Conservation (phyloP, 129 eudicot species). For the Centrapalus pauciflorus region DNA sequence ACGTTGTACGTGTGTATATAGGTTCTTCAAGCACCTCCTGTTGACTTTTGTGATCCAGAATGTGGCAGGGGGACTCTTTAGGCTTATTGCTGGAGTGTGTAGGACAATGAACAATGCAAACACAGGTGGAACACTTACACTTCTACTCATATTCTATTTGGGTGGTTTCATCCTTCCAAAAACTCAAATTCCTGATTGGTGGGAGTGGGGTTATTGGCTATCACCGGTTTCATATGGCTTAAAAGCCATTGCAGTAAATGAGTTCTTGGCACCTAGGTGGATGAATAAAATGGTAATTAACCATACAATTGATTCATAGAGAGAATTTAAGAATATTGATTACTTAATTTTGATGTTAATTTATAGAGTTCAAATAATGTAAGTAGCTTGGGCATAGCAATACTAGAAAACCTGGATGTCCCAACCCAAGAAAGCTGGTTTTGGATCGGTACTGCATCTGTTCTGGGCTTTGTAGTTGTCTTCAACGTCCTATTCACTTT, state of each 20-base stretch:
- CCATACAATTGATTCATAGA: too few species aligned
- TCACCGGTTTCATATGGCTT: slow-evolving; percentile 46
- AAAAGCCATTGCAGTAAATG: slow-evolving; percentile 36
- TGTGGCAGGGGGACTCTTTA: slow-evolving; percentile 65
- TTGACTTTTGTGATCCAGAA: slow-evolving; percentile 61
- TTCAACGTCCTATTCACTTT: slow-evolving; percentile 41
- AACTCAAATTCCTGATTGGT: slow-evolving; percentile 36
- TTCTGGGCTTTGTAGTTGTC: slow-evolving; percentile 38
- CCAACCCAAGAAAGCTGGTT: slow-evolving; percentile 33
- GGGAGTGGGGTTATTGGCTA: slow-evolving; percentile 52
- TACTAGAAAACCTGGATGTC: slow-evolving; percentile 28
- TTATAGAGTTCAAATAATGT: slow-evolving; percentile 39
- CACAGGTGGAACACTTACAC: slow-evolving; percentile 60
- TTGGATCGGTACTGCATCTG: slow-evolving; percentile 38
- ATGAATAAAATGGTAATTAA: slow-evolving; percentile 41
- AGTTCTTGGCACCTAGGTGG: slow-evolving; percentile 52
- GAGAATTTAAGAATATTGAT: neutral
- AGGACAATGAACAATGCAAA: slow-evolving; percentile 64
- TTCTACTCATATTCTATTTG: slow-evolving; percentile 63
- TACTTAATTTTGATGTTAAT: neutral
- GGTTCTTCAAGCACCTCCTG: slow-evolving; percentile 81
- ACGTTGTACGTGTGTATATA: slow-evolving; percentile 33
- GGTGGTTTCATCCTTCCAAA: slow-evolving; percentile 79
- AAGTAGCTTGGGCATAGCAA: slow-evolving; percentile 41
- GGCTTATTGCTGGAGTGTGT: slow-evolving; percentile 66